Conservation (phyloP, 2,329 filamentous ascomycete species). For the Exophiala calicioides region DNA sequence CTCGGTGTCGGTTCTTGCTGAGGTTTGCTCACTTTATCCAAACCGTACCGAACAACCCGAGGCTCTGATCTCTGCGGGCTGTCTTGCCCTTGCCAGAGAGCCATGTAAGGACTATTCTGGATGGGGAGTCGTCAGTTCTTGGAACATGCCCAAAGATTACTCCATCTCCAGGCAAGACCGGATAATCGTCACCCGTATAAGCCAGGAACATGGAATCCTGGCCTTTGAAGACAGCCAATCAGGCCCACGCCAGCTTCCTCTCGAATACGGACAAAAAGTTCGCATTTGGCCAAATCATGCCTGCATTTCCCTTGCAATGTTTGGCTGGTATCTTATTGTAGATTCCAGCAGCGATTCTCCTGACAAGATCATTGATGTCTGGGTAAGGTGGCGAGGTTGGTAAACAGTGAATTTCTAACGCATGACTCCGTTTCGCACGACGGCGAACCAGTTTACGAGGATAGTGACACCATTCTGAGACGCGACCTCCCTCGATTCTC, state of each 20-base stretch:
- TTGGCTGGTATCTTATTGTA: slow-evolving; percentile 72
- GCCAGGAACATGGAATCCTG: slow-evolving; percentile 77
- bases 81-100: slow-evolving; percentile 70
- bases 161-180: slow-evolving; percentile 47
- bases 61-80: slow-evolving; percentile 68
- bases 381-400: slow-evolving; percentile 72
- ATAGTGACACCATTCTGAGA: neutral
- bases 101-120: slow-evolving; percentile 70
- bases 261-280: slow-evolving; percentile 66
- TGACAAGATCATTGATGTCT: slow-evolving; percentile 71
- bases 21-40: slow-evolving; percentile 70
- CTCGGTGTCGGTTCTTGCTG: slow-evolving; percentile 68
- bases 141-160: slow-evolving; percentile 44
- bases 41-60: slow-evolving; percentile 55
- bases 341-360: slow-evolving; percentile 58
- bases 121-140: slow-evolving; percentile 69
- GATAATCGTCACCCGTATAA: slow-evolving; percentile 71
- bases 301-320: slow-evolving; percentile 72
- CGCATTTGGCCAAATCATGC: slow-evolving; percentile 79
- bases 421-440: neutral
- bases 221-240: slow-evolving; percentile 53
- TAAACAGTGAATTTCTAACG: slow-evolving; percentile 38
- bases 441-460: neutral
- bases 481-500: too few species aligned
- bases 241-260: slow-evolving; percentile 42